Base-by-base conservation (phyloP, 1,284 basidiomycete genomes). In the Grifola frondosa region DNA sequence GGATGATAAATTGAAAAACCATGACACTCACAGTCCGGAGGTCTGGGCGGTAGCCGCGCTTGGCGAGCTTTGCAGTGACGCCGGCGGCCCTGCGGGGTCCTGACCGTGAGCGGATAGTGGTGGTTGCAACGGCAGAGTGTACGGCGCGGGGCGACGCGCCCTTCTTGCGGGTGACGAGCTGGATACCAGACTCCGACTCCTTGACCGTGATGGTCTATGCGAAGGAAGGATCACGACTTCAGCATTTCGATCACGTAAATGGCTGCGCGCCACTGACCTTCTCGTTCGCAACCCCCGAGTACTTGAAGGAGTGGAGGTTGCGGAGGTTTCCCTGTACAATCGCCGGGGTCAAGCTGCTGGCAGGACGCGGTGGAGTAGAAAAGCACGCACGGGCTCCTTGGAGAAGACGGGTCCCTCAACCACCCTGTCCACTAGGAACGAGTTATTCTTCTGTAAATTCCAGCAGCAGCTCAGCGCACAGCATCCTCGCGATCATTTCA, bases 301-400 rank as follows among this genome's bases (percentile, higher is more conserved):
- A 93, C 67, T 93, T 94, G 77, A 79, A 76, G 22, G 91, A 93
- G 75, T 93, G 88, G 57, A 91, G 60, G 74, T 91, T 93, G 48
- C 76, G 71, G 64, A 93, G 79, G 77, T 94, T 94, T 56, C 87
- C 91, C 88, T 91, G 57, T n/a, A 30, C 3, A 28, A n/a, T 24
- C 10, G 23, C 2, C 13, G 26, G 20, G 24, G 26, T 44, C 9
- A 37, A 29, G 23, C 9, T 13, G 30, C 5, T 24, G 25, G 26
- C 20, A 24, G 16, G 10, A 10, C 15, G 13, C 8, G 15, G 8
- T 15, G 15, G 12, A 12, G 19, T 11, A 21, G 15, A 37, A 34
- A n/a, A 10, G 29, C 15, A 80, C 85, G 61, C 65, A 91, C 90
- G 53, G 84, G 80, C 76, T 93, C 91, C 67, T 73, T 83, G 58